Percentiles rank a stretch among this genome's conserved stretches.
Evolutionary conservation across 1,284 basidiomycete genomes (phyloP).

Genomic region (Cryptococcus sp.): DNA sequence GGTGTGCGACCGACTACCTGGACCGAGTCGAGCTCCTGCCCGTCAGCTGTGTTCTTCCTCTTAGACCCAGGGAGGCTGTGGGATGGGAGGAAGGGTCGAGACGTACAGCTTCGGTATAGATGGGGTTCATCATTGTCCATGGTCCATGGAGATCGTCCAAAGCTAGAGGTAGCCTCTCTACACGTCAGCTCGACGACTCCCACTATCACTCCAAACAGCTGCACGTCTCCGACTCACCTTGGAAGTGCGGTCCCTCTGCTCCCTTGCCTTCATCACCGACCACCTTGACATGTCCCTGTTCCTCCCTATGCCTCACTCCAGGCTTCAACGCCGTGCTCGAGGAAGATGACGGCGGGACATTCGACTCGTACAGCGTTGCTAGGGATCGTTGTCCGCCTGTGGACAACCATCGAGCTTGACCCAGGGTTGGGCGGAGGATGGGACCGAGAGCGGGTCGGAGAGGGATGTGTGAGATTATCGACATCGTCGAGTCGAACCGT

Average conservation of each 20-base stretch:
- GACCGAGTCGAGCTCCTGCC: constrained; percentile 42
- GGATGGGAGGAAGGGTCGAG: neutral
- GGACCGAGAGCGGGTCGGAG: neutral
- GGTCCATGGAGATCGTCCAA: constrained; percentile 23
- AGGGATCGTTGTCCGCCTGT: neutral
- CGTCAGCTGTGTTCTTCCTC: neutral
- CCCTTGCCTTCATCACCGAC: constrained; percentile 27
- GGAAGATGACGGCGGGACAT: neutral
- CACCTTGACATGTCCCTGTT: constrained; percentile 7
- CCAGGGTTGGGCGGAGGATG: neutral
- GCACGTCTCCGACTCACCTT: constrained; percentile 25
- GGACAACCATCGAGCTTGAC: neutral
- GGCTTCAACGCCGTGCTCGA: constrained; percentile 22
- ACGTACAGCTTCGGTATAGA: constrained; percentile 42
- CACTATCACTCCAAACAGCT: too few species aligned
- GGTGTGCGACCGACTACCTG: constrained; percentile 67
- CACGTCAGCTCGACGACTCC: constrained; percentile 3
- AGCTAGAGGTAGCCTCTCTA: constrained; percentile 15
- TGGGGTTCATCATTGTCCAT: constrained; percentile 46
- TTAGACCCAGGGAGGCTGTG: too few species aligned
- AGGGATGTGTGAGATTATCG: neutral
- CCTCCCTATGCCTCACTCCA: constrained; percentile 16
- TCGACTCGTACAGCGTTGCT: constrained; percentile 1
- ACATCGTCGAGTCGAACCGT: neutral
- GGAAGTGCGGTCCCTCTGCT: constrained; percentile 36